Evolutionary conservation across 2,329 filamentous ascomycete genomes (phyloP).

Genomic region (Clarireedia homoeocarpa): DNA sequence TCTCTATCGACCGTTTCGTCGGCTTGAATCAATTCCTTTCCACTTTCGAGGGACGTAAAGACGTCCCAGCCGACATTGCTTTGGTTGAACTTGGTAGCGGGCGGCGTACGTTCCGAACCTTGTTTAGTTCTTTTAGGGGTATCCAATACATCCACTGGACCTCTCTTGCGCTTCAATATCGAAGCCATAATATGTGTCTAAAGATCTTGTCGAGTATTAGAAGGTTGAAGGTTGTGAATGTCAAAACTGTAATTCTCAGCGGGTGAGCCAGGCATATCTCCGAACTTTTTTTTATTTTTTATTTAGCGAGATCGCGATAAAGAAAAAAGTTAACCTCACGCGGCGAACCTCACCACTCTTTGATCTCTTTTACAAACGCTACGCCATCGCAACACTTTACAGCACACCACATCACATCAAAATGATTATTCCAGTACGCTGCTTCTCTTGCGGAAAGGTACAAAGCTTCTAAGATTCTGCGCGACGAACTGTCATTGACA

Average conservation of each 20-base stretch:
- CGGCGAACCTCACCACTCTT: conserved; percentile 8
- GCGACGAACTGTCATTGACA: conserved; percentile 14
- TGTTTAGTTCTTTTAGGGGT: conserved; percentile 25
- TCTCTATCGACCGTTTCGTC: conserved; percentile 18
- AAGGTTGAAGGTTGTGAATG: conserved; percentile 9
- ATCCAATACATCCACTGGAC: conserved; percentile 23
- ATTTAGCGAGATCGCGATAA: conserved; percentile 6
- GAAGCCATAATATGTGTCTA: conserved; percentile 30
- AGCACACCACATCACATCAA: conserved; percentile 31
- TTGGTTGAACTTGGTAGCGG: background rate
- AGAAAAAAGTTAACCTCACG: conserved; percentile 10
- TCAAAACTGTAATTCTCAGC: background rate
- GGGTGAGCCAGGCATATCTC: background rate
- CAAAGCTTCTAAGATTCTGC: conserved; percentile 17
- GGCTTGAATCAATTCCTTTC: conserved; percentile 14
- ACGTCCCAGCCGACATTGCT: conserved; percentile 22
- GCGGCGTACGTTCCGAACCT: conserved; percentile 3
- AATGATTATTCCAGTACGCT: conserved; percentile 98
- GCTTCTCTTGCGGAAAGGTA: conserved; percentile 99
- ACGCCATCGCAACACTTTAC: conserved; percentile 1
- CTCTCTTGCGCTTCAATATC: conserved; percentile 31
- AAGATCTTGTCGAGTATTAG: conserved; percentile 20
- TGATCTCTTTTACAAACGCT: background rate
- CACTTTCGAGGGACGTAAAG: conserved; percentile 19
- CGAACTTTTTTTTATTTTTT: conserved; percentile 16